phyloP scores from a whole-genome alignment of 176 grass and related monocot genomes.

The Canna indica region DNA sequence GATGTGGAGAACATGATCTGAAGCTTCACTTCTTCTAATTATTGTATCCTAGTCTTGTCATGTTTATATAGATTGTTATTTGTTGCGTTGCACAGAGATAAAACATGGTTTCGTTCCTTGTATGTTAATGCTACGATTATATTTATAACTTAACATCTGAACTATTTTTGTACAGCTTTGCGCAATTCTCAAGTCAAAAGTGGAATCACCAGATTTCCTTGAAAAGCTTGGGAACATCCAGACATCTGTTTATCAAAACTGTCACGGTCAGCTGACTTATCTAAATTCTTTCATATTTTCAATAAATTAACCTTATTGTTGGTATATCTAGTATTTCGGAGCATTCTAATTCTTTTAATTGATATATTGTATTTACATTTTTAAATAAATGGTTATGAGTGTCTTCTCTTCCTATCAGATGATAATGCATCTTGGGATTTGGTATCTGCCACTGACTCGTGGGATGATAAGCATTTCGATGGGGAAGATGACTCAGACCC shows the following conservation, averaged over 20 bases:
- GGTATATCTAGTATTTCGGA: background rate
- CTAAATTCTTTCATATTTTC: background rate
- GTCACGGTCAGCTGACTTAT: slow-evolving; percentile 25
- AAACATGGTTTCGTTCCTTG: too few species aligned
- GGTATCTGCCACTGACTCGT: slow-evolving; percentile 46
- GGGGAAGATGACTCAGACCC: slow-evolving; percentile 39
- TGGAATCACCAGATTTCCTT: slow-evolving; percentile 75
- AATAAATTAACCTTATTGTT: background rate
- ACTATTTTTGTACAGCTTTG: slow-evolving; percentile 37
- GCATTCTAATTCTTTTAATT: background rate
- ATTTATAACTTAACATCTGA: background rate
- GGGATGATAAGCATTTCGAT: slow-evolving; percentile 51
- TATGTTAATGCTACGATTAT: background rate
- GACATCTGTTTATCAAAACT: slow-evolving; percentile 35
- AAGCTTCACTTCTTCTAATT: background rate
- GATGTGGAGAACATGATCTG: background rate
- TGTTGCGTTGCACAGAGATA: too few species aligned
- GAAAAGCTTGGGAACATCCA: slow-evolving; percentile 55
- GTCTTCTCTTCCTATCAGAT: slow-evolving; percentile 26
- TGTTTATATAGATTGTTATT: background rate
- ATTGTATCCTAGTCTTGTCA: background rate
- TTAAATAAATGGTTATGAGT: background rate
- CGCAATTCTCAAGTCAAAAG: slow-evolving; percentile 63
- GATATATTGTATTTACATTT: background rate
- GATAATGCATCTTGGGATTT: slow-evolving; percentile 59